phyloP scores from a whole-genome alignment of 2,329 filamentous ascomycete species.

The Penicillium rolfsii region DNA sequence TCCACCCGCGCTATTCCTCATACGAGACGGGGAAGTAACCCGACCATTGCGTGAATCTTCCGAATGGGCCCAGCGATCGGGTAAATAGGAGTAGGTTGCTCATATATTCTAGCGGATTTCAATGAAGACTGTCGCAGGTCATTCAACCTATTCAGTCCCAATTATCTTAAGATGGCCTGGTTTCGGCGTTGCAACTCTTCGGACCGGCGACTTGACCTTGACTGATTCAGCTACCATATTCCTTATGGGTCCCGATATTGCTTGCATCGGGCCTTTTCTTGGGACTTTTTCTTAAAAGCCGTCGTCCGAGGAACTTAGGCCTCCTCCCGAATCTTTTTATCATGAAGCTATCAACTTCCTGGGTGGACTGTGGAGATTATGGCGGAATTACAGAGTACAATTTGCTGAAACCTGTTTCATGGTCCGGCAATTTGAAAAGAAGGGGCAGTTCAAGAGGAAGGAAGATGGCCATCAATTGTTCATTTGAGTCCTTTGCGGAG shows the following conservation, averaged over 20 bases:
- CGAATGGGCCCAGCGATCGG: background rate
- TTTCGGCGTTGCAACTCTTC: background rate
- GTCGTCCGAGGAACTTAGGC: background rate
- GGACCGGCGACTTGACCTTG: conserved; percentile 15
- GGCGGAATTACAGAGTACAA: background rate
- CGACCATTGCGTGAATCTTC: conserved; percentile 1
- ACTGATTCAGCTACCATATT: conserved; percentile 1
- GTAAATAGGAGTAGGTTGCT: background rate
- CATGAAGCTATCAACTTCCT: background rate
- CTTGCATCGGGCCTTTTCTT: background rate
- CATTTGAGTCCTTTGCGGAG: too few species aligned
- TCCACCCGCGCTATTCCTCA: conserved; percentile 20
- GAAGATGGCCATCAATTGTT: too few species aligned
- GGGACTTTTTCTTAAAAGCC: background rate
- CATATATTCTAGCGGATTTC: background rate
- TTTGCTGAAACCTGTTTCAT: too few species aligned
- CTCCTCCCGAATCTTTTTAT: background rate
- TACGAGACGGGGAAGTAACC: conserved; percentile 13
- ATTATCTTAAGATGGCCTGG: background rate
- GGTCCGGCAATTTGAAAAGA: background rate
- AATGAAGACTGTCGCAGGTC: background rate
- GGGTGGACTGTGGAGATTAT: background rate
- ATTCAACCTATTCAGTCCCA: background rate
- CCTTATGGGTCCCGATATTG: background rate
- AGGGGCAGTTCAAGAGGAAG: background rate